phyloP scores from a whole-genome alignment of 208 protist species.

The Crithidia acanthocephali region DNA sequence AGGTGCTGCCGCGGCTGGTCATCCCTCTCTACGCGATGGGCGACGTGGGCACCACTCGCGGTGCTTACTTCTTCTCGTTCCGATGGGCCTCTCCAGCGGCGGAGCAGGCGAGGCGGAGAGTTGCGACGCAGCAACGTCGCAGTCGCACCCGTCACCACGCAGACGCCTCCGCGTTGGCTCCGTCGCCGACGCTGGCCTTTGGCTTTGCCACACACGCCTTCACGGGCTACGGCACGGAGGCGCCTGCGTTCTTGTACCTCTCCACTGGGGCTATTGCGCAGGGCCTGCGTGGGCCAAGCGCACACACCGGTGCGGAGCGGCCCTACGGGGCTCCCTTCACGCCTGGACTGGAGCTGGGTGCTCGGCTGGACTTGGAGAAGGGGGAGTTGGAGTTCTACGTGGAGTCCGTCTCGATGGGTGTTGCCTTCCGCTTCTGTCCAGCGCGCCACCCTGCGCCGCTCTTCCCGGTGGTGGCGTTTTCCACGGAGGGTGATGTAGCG shows the following conservation, averaged over 20 bases:
- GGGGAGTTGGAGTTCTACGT: conserved; percentile 57
- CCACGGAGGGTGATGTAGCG: conserved; percentile 45
- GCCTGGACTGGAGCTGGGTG: conserved; percentile 49
- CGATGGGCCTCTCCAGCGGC: conserved; percentile 18
- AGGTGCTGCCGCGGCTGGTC: conserved; percentile 26
- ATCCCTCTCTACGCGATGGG: conserved; percentile 68
- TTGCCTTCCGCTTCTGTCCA: conserved; percentile 61
- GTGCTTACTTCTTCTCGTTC: conserved; percentile 41
- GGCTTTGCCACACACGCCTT: conserved; percentile 33
- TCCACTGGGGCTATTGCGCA: conserved; percentile 51
- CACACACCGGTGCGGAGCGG: conserved; percentile 13
- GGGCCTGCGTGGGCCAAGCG: conserved; percentile 2
- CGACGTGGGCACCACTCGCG: conserved; percentile 38
- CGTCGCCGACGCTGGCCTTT: conserved; percentile 29
- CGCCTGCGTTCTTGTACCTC: conserved; percentile 44
- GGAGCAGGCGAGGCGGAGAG: too few relatives aligned
- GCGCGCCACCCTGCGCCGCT: conserved; percentile 51
- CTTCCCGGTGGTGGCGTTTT: conserved; percentile 63
- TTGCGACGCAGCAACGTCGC: neutral
- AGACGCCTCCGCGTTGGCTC: neutral
- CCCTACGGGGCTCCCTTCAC: conserved; percentile 54
- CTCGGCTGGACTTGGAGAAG: conserved; percentile 46
- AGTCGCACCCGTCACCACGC: too few relatives aligned
- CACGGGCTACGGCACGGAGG: conserved; percentile 31
- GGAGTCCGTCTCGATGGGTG: conserved; percentile 50